These are phyloP conservation scores for Leishmania braziliensis DNA, from an alignment of 208 protist species.

Conservation along the genomic window DNA sequence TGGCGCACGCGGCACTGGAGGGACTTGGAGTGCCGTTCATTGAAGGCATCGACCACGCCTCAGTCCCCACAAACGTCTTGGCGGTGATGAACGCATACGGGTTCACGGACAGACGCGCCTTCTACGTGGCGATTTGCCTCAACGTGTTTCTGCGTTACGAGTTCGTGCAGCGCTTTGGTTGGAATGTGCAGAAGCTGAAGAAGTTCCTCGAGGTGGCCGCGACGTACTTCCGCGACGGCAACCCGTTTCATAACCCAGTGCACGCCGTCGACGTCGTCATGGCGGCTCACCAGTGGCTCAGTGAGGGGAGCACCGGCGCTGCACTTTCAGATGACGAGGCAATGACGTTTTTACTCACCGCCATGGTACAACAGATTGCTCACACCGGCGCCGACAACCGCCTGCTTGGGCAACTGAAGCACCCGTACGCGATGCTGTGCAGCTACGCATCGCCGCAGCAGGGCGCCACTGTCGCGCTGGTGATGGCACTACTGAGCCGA, in stretches of 20 bases:
- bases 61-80: slow-evolving; percentile 19
- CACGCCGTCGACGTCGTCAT: slow-evolving; percentile 80
- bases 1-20: slow-evolving; percentile 33
- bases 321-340: slow-evolving; percentile 55
- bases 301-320: slow-evolving; percentile 38
- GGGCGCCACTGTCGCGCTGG: slow-evolving; percentile 44
- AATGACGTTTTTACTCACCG: slow-evolving; percentile 57
- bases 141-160: slow-evolving; percentile 75
- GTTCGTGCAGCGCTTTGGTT: slow-evolving; percentile 56
- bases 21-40: slow-evolving; percentile 49
- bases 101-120: slow-evolving; percentile 11
- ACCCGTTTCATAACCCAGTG: slow-evolving; percentile 76
- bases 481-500: slow-evolving; percentile 49
- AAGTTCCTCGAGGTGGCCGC: slow-evolving; percentile 43
- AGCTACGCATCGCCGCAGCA: slow-evolving; percentile 66
- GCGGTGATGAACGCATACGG: slow-evolving; percentile 19
- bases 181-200: slow-evolving; percentile 44
- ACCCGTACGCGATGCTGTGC: slow-evolving; percentile 56
- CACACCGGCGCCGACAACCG: slow-evolving; percentile 78
- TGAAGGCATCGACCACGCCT: slow-evolving; percentile 35
- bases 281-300: slow-evolving; percentile 62
- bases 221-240: slow-evolving; percentile 53
- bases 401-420: slow-evolving; percentile 62
- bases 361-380: slow-evolving; percentile 54
- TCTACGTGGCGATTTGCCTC: slow-evolving; percentile 50